phyloP scores from a whole-genome alignment of 331 rosid species.

The Erythrophleum ivorense region DNA sequence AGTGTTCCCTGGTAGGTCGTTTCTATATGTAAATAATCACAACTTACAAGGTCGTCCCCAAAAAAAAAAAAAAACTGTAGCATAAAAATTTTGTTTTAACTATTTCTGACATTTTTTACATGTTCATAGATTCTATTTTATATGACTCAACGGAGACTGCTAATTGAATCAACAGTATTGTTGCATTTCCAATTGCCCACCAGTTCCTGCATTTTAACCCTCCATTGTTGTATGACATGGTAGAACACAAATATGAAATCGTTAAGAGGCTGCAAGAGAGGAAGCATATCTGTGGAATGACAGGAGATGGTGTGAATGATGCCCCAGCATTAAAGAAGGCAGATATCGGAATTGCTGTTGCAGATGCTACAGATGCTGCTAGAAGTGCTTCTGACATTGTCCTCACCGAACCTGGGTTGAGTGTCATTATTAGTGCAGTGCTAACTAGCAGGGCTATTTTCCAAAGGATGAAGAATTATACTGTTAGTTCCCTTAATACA shows the following conservation, averaged over 20 bases:
- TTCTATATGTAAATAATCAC: not conserved
- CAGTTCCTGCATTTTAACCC: conserved; percentile 39
- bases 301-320: conserved; percentile 98
- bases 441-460: conserved; percentile 97
- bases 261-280: conserved; percentile 91
- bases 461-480: conserved; percentile 97
- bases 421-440: conserved; percentile 96
- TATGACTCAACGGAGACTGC: not conserved
- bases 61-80: not conserved
- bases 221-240: conserved; percentile 30
- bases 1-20: conserved; percentile 86
- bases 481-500: conserved; percentile 59
- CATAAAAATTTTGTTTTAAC: not conserved
- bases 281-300: conserved; percentile 99
- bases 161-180: not conserved
- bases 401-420: conserved; percentile 95
- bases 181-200: conserved; percentile 21
- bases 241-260: conserved; percentile 96
- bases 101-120: conserved; percentile 23
- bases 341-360: conserved; percentile 98
- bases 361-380: conserved; percentile 99
- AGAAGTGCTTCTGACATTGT: conserved; percentile 98
- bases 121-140: not conserved
- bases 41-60: not conserved
- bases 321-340: conserved; percentile 98